These are phyloP conservation scores for Mortierella sp. DNA, from an alignment of 371 early-diverging fungal species.

Conservation along the genomic window DNA sequence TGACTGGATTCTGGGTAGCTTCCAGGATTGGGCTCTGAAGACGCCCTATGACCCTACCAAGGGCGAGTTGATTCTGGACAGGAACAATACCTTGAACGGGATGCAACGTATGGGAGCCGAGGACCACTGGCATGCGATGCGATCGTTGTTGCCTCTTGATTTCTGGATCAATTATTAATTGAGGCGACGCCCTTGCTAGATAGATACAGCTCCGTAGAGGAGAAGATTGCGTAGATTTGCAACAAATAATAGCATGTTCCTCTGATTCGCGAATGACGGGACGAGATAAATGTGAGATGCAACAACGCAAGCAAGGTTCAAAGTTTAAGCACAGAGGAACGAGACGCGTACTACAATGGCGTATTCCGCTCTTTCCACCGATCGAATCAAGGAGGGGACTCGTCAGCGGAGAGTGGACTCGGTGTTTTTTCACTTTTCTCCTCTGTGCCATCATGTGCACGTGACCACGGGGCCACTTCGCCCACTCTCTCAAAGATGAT, in stretches of 20 bases:
- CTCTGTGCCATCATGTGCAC: neutral
- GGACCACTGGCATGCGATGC: constrained; percentile 81
- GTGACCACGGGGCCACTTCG: neutral
- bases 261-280: neutral
- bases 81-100: constrained; percentile 65
- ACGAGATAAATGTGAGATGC: neutral
- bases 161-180: constrained; percentile 80
- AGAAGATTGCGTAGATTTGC: neutral
- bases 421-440: neutral
- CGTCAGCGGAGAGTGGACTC: neutral
- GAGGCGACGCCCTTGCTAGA: neutral
- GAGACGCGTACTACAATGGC: neutral
- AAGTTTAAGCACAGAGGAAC: neutral
- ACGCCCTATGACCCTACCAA: constrained; percentile 54
- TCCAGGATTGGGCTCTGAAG: constrained; percentile 48
- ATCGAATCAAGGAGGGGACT: constrained; percentile 4
- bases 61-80: constrained; percentile 57
- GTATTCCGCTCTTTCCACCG: neutral
- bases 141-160: constrained; percentile 69
- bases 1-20: constrained; percentile 54
- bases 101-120: constrained; percentile 65
- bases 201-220: neutral
- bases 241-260: neutral
- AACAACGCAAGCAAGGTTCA: neutral
- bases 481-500: neutral